Base-by-base conservation (phyloP, 345 rosid genomes). In the Citrus trifoliata region DNA sequence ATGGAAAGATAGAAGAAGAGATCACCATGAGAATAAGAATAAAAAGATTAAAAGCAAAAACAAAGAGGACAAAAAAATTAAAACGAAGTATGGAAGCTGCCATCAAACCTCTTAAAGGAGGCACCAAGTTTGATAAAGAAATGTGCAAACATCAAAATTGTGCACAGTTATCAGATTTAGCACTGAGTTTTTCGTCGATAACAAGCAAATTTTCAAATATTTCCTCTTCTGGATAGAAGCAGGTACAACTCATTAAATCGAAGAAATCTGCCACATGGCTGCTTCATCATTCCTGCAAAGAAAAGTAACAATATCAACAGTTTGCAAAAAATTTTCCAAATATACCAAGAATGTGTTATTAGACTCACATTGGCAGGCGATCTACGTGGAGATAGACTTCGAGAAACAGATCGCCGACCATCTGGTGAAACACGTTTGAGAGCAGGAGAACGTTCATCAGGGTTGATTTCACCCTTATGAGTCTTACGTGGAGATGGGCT, bases 401-500 rank as follows among this genome's bases (percentile, higher is more conserved):
- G 56, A 77, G 92, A 89, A 61, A 55, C 85, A 61, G 81, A 79
- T 58, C 72, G 82, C 46, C 67, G 85, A 46, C 80, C 87, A 16
- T 67, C 77, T 10, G 84, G 86, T 0, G 89, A 87, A 58, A 76
- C 81, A 79, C 87, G 86, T 61, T 80, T 80, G 8, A 80, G 83
- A 71, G 83, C 70, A 53, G 84, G 85, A 76, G 89, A 83, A 6
- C 37, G 76, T 28, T 71, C 80, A 58, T 74, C 78, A 68, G 33
- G 79, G 64, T 73, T 82, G 71, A 87, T 86, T 30, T 65, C 86
- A 80, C 67, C 86, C 75, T 73, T 77, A 10, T 69, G 81, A n/a
- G 84, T 67, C 77, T 82, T 81, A 32, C 42, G 75, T 8, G 88
- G 90, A 22, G 89, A 84, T 27, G 58, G 69, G 77, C 88, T 86